Base-by-base conservation (phyloP, 768 basidiomycete species). In the Cystofilobasidium macerans region DNA sequence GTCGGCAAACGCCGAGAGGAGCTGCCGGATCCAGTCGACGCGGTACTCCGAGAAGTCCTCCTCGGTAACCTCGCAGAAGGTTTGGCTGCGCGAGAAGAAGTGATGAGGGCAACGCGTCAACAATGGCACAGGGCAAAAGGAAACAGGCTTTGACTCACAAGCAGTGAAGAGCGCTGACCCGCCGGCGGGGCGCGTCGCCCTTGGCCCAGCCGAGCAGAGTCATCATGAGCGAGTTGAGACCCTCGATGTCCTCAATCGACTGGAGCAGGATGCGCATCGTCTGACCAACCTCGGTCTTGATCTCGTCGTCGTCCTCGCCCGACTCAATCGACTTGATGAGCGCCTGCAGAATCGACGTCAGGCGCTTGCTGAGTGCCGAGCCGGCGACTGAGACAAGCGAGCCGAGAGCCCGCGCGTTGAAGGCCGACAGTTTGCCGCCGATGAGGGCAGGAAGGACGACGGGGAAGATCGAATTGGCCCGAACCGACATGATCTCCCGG, bases 341-440 rank as follows among this genome's bases (percentile, higher is more conserved):
- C 0, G 94, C 83, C 61, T 78, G 83, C 69, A 98, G 77, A 40
- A 98, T 88, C 28, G 84, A 80, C 4, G 82, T 85, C 57, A 98
- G 76, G 26, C 93, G 84, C 54, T 83, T 84, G 77, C 87, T 95
- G 61, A 98, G 78, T 0, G 95, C 91, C 61, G 81, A 82, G 3
- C 95, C 94, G 43, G 95, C 95, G 14, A 98, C 95, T 0, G 88
- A 87, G 18, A 98, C 91, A 43, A 99, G 81, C 0, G 92, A 86
- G 2, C 86, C 87, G 13, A 98, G 79, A 1, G 94, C 95, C 7
- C 86, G 85, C 22, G 88, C 89, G 73, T 98, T 98, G 85, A 97
- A 98, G 12, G 86, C 84, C 3, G 92, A 85, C 83, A 98, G 94
- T 0, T 93, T 95, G 9, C 82, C 82, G 6, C 87, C 83, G 45